Base-by-base conservation (phyloP, 2,329 filamentous ascomycete genomes). In the Mycosphaerella sp. region DNA sequence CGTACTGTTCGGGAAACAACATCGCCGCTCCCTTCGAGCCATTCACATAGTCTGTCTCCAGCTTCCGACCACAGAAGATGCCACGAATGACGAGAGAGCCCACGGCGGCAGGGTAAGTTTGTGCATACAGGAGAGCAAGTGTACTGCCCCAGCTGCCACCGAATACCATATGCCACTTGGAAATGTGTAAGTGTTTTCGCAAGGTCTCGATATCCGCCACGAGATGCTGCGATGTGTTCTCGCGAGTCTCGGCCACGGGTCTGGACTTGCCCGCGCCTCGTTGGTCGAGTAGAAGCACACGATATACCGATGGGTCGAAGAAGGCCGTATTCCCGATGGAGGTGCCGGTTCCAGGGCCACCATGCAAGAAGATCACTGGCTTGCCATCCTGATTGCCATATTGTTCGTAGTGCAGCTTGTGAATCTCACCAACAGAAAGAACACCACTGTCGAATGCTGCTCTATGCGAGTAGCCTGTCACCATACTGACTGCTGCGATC, bases 371-470 rank as follows among this genome's bases (percentile, higher is more conserved):
- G 21, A 60, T 51, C 6, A 60, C 56, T 23, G 56, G 48, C 32
- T 51, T 51, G 39, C 40, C 48, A 21, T 48, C 52, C 21, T 29
- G 17, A 12, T 53, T 54, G 54, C 59, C 59, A 32, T 57, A 59
- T 45, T 61, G 59, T 31, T 57, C 45, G 43, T 57, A 59, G 54
- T 55, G 49, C 14, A 61, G 12, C 17, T 48, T 48, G 51, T 59
- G 59, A 36, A 59, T 48, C 7, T 43, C 1, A 62, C 11, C 45
- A 36, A 55, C 48, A 4, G 23, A 11, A 79, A 95, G 48, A 83
- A 85, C 0, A 74, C 95, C 17, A 89, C 90, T 0, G 95, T 96
- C 71, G 89, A 87, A 32, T 74, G 91, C 54, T 14, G 31, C 17
- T 23, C n/a, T 23, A 40, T 56, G 54, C 10, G 34, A 38, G 34